Evolutionary conservation across 768 basidiomycete genomes (phyloP).

Genomic region (Russula earlei): DNA sequence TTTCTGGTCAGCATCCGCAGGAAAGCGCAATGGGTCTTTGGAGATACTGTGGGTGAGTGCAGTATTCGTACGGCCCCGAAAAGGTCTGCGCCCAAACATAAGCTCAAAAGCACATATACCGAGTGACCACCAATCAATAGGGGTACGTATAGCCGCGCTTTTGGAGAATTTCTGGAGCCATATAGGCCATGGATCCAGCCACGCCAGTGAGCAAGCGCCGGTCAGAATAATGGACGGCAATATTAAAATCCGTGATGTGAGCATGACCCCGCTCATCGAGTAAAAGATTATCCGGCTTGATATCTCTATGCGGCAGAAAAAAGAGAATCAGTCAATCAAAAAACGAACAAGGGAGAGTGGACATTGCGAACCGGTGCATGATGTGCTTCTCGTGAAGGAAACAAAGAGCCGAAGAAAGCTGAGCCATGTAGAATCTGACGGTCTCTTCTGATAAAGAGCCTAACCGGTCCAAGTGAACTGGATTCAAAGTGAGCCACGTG

Average conservation of each 20-base stretch:
- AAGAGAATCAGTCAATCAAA: slow-evolving; percentile 20
- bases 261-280: slow-evolving; percentile 94
- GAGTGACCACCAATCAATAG: slow-evolving; percentile 96
- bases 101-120: slow-evolving; percentile 91
- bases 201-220: slow-evolving; percentile 78
- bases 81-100: slow-evolving; percentile 84
- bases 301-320: slow-evolving; percentile 45
- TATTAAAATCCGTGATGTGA: slow-evolving; percentile 97
- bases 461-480: slow-evolving; percentile 84
- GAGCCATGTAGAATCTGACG: slow-evolving; percentile 83
- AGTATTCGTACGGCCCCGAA: slow-evolving; percentile 87
- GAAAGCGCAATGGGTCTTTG: slow-evolving; percentile 80
- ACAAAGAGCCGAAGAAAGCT: slow-evolving; percentile 78
- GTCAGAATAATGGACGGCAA: slow-evolving; percentile 93
- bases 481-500: slow-evolving; percentile 4
- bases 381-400: slow-evolving; percentile 91
- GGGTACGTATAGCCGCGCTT: slow-evolving; percentile 92
- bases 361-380: slow-evolving; percentile 75
- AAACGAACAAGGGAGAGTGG: slow-evolving; percentile 23
- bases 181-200: slow-evolving; percentile 98
- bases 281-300: slow-evolving; percentile 97
- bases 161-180: slow-evolving; percentile 87
- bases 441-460: slow-evolving; percentile 65
- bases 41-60: slow-evolving; percentile 89
- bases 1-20: slow-evolving; percentile 77